These are phyloP conservation scores for Hymenoscyphus linearis DNA, from an alignment of 2,329 filamentous ascomycete genomes.

Conservation along the genomic window DNA sequence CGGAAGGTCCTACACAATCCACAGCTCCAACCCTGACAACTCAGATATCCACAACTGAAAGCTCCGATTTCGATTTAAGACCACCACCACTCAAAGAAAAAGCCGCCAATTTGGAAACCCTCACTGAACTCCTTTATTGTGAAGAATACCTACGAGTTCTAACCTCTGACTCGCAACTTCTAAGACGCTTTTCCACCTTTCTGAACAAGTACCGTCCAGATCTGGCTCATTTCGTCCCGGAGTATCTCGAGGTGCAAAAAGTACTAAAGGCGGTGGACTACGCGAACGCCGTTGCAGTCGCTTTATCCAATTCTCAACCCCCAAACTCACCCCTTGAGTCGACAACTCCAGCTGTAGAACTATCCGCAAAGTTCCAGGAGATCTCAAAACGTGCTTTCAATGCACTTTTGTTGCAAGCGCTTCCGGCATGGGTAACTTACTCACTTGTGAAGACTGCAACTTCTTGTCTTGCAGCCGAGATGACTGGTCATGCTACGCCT, in stretches of 20 bases:
- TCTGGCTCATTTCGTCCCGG: constrained; percentile 7
- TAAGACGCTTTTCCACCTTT: constrained; percentile 12
- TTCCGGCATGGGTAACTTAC: constrained; percentile 66
- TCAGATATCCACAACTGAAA: neutral
- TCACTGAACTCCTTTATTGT: constrained; percentile 8
- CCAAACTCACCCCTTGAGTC: neutral
- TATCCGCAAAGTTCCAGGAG: constrained; percentile 40
- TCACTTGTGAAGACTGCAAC: constrained; percentile 28
- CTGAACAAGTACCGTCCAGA: constrained; percentile 12
- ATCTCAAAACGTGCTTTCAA: constrained; percentile 59
- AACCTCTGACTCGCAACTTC: constrained; percentile 3
- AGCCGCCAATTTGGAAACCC: constrained; percentile 4
- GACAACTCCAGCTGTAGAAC: neutral
- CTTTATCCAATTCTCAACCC: neutral
- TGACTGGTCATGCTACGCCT: constrained; percentile 9
- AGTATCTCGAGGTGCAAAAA: constrained; percentile 16
- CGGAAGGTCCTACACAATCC: neutral
- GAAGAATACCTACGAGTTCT: constrained; percentile 10
- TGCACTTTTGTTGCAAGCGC: constrained; percentile 55
- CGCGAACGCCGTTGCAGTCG: constrained; percentile 21
- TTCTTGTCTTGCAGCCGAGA: constrained; percentile 7
- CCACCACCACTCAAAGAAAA: constrained; percentile 3
- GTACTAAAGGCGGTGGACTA: constrained; percentile 16
- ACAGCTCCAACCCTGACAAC: neutral
- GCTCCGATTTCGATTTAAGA: constrained; percentile 10